Base-by-base conservation (phyloP, 1,284 basidiomycete species). In the Trametes hirsuta region DNA sequence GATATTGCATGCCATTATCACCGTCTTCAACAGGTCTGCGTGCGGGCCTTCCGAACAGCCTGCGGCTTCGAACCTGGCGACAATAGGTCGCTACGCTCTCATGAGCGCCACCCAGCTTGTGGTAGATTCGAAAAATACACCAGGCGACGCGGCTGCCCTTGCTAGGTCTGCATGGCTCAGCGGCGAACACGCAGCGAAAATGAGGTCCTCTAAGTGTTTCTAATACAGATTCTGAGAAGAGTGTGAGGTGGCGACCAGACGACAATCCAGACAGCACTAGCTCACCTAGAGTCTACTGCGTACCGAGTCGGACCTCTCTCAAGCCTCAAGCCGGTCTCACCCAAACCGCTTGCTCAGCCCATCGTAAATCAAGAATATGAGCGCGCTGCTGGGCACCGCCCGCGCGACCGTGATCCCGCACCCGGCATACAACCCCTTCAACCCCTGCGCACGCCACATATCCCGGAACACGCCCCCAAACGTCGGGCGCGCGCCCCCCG, bases 291-390 rank as follows among this genome's bases (percentile, higher is more conserved):
- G 18, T 50, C 36, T 50, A 40, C 6, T 21, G 21, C 22, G 10
- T 39, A 22, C 9, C 18, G 18, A 18, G 18, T 40, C 21, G 8
- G 5, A 24, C 6, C 46, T 12, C 46, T 11, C 46, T 18, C 46
- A 14, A 9, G 15, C 30, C 15, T 8, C 12, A n/a, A 30, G 1
- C n/a, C 14, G 1, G 14, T 10, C 12, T 68, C 69, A 74, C 44
- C 79, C 79, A 77, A 90, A 88, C 63, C 78, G 77, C 62, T 79
- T 81, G 65, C 75, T 83, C 63, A 95, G 76, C 30, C 87, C 88
- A 73, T 96, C 93, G 68, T 95, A 97, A 65, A 97, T 90, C 70
- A 93, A 77, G 73, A 97, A 98, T 62, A 98, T 95, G 61, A 97
- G 83, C 3, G 91, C 95, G 71, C 92, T 95, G 70, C 91, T 94